phyloP scores from a whole-genome alignment of 345 rosid genomes.

The Physaria fendleri region DNA sequence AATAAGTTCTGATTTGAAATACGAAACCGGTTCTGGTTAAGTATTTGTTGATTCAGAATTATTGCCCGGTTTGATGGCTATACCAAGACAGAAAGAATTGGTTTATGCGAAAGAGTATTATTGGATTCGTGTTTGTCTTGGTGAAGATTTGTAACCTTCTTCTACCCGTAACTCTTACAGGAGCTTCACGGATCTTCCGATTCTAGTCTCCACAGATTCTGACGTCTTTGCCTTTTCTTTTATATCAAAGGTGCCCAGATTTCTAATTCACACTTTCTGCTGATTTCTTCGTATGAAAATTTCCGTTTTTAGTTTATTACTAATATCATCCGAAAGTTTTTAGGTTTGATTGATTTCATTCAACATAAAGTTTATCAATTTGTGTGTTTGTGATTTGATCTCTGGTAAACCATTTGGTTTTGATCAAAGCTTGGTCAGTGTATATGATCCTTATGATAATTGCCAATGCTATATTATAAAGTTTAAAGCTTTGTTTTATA shows the following conservation, averaged over 20 bases:
- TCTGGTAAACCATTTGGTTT: not conserved
- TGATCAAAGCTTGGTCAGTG: not conserved
- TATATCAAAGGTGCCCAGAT: not conserved
- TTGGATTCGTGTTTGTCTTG: too few relatives aligned
- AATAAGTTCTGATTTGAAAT: too few relatives aligned
- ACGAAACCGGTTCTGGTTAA: too few relatives aligned
- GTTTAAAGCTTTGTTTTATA: conserved; percentile 14
- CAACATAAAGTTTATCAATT: not conserved
- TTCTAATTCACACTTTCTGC: conserved; percentile 13
- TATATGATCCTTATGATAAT: conserved; percentile 3
- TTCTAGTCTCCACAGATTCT: conserved; percentile 38
- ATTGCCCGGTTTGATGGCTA: too few relatives aligned
- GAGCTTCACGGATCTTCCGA: conserved; percentile 53
- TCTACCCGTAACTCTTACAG: conserved; percentile 28
- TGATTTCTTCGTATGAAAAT: not conserved
- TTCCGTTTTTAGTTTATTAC: not conserved
- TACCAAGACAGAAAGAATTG: too few relatives aligned
- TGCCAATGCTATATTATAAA: conserved; percentile 1
- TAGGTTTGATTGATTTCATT: not conserved
- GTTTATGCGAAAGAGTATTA: too few relatives aligned
- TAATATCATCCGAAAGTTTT: not conserved
- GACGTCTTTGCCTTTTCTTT: conserved; percentile 11
- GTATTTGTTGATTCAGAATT: too few relatives aligned
- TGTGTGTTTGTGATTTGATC: conserved; percentile 5
- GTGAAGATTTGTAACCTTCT: too few relatives aligned